Evolutionary conservation across 805 yeast genomes (phyloP).

Genomic region (Wickerhamiella musiphila): DNA sequence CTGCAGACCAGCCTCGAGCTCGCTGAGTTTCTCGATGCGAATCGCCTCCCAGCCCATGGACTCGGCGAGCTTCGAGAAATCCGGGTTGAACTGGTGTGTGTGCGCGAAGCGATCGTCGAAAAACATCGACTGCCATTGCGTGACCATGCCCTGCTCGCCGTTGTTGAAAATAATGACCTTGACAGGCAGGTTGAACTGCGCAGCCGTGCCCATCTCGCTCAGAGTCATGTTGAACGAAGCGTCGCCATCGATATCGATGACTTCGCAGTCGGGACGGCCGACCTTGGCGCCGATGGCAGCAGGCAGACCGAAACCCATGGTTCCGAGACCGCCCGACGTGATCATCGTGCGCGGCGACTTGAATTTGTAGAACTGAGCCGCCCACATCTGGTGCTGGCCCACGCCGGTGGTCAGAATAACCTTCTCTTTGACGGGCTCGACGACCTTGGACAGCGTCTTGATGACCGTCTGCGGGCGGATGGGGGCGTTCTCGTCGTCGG

Average conservation of each 20-base stretch:
- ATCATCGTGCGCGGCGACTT: conserved; percentile 79
- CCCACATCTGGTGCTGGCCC: conserved; percentile 99
- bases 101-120: conserved; percentile 96
- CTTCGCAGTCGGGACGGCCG: conserved; percentile 85
- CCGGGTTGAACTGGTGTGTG: conserved; percentile 91
- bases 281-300: conserved; percentile 98
- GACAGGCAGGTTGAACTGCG: conserved; percentile 81
- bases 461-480: conserved; percentile 91
- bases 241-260: conserved; percentile 95
- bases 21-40: conserved; percentile 50
- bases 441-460: conserved; percentile 56
- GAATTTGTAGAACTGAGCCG: conserved; percentile 96
- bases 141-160: conserved; percentile 99
- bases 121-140: conserved; percentile 97
- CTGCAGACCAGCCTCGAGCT: conserved; percentile 38
- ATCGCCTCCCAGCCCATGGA: conserved; percentile 85
- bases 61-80: conserved; percentile 82
- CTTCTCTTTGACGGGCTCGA: conserved; percentile 44
- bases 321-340: conserved; percentile 98
- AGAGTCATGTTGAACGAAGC: conserved; percentile 98
- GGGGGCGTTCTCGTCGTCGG: conserved; percentile 38
- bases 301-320: conserved; percentile 97
- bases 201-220: conserved; percentile 83
- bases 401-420: conserved; percentile 94
- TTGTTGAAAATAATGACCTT: conserved; percentile 81